Evolutionary conservation across 345 rosid species (phyloP).

Genomic region (Trapa incisa): DNA sequence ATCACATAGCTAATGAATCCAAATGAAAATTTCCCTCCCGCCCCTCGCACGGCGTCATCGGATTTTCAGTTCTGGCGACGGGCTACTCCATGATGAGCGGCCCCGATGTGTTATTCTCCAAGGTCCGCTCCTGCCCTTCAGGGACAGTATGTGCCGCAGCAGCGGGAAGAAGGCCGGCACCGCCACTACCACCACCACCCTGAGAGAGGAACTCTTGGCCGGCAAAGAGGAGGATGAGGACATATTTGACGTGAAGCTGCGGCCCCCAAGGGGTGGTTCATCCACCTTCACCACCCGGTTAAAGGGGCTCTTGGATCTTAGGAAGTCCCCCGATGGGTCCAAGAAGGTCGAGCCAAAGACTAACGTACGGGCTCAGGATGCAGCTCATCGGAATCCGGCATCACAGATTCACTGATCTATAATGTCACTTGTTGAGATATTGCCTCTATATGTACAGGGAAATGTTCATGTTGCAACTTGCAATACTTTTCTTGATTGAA

Average conservation of each 20-base stretch:
- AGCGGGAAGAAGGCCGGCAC: neutral
- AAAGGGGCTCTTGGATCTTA: slow-evolving; percentile 25
- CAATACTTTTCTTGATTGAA: too few species aligned
- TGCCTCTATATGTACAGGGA: too few species aligned
- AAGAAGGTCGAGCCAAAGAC: slow-evolving; percentile 17
- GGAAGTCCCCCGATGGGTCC: slow-evolving; percentile 23
- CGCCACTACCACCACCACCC: slow-evolving; percentile 17
- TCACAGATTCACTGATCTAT: neutral
- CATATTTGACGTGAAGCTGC: slow-evolving; percentile 16
- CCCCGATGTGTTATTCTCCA: slow-evolving; percentile 79
- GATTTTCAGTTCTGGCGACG: slow-evolving; percentile 81
- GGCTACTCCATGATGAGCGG: slow-evolving; percentile 79
- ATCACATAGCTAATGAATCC: too few species aligned
- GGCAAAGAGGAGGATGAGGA: slow-evolving; percentile 22
- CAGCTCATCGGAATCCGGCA: neutral
- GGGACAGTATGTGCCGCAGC: slow-evolving; percentile 17
- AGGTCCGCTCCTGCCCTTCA: slow-evolving; percentile 81
- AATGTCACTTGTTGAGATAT: too few species aligned
- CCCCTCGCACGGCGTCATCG: too few species aligned
- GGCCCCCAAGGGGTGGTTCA: slow-evolving; percentile 40
- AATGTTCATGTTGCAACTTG: too few species aligned
- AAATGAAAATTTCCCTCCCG: too few species aligned
- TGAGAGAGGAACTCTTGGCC: slow-evolving; percentile 83
- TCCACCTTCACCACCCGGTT: slow-evolving; percentile 21
- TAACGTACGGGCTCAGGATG: neutral